phyloP scores from a whole-genome alignment of 768 basidiomycete species.

The Termitomyces sp. region DNA sequence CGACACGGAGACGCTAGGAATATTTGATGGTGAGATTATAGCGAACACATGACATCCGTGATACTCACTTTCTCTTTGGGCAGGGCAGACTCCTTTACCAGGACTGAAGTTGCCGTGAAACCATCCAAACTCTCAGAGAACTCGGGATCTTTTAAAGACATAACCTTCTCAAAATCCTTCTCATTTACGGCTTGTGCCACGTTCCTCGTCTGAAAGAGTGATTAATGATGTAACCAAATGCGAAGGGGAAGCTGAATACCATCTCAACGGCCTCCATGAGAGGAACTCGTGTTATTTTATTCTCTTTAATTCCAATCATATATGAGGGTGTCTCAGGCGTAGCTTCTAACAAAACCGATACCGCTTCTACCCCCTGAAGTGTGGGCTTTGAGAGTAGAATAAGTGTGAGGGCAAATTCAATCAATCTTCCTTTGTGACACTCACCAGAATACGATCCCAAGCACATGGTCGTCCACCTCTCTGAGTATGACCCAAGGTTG shows the following conservation, averaged over 20 bases:
- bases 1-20: constrained; percentile 69
- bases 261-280: constrained; percentile 90
- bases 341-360: constrained; percentile 82
- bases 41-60: background rate
- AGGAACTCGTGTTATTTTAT: constrained; percentile 91
- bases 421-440: constrained; percentile 22
- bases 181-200: constrained; percentile 79
- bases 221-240: background rate
- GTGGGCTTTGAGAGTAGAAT: constrained; percentile 64
- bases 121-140: constrained; percentile 84
- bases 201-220: constrained; percentile 65
- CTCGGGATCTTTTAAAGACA: constrained; percentile 88
- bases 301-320: constrained; percentile 95
- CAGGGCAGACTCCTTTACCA: constrained; percentile 53
- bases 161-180: constrained; percentile 84
- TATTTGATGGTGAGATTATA: constrained; percentile 13
- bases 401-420: constrained; percentile 1
- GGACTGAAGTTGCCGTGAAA: constrained; percentile 72
- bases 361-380: constrained; percentile 93
- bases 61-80: constrained; percentile 46
- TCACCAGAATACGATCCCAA: constrained; percentile 85
- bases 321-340: constrained; percentile 91
- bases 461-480: constrained; percentile 94
- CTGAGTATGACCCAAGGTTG: constrained; percentile 95
- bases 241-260: constrained; percentile 39